Evolutionary conservation across 83 land plant species (phyloP).

Genomic region (Larix sibirica): DNA sequence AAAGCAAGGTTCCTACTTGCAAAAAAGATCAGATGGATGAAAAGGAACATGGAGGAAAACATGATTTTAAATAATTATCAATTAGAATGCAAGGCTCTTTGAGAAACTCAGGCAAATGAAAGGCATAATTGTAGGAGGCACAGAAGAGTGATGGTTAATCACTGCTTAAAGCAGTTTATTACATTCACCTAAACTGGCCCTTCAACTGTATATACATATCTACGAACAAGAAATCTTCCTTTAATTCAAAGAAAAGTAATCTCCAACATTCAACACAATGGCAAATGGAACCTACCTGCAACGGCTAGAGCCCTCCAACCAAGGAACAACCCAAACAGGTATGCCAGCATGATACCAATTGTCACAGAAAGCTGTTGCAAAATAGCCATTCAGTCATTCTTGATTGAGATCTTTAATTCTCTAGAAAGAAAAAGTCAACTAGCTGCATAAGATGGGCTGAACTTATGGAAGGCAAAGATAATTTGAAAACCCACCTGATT

Average conservation of each 20-base stretch:
- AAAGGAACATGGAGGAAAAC: not conserved
- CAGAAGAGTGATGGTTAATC: not conserved
- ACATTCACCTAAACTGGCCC: not conserved
- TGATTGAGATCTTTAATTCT: not conserved
- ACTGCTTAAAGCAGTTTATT: not conserved
- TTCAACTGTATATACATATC: not conserved
- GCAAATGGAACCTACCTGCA: conserved; percentile 33
- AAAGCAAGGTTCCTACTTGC: not conserved
- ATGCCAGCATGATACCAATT: conserved; percentile 73
- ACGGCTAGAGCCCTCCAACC: conserved; percentile 66
- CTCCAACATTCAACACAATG: not conserved
- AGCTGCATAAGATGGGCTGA: not conserved
- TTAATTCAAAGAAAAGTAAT: not conserved
- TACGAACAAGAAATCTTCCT: not conserved
- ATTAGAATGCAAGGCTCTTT: not conserved
- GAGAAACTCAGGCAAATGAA: not conserved
- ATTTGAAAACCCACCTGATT: conserved; percentile 47
- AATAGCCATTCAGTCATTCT: not conserved
- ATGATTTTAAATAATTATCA: not conserved
- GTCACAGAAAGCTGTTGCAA: conserved; percentile 61
- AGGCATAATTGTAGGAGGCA: not conserved
- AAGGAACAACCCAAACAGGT: conserved; percentile 54
- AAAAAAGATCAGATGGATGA: not conserved
- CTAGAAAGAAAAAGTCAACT: not conserved
- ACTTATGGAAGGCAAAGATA: not conserved